Evolutionary conservation across 2,329 filamentous ascomycete species (phyloP), one percentile per base, ranked within the genome.

Genomic region (Xylariaceae sp.): DNA sequence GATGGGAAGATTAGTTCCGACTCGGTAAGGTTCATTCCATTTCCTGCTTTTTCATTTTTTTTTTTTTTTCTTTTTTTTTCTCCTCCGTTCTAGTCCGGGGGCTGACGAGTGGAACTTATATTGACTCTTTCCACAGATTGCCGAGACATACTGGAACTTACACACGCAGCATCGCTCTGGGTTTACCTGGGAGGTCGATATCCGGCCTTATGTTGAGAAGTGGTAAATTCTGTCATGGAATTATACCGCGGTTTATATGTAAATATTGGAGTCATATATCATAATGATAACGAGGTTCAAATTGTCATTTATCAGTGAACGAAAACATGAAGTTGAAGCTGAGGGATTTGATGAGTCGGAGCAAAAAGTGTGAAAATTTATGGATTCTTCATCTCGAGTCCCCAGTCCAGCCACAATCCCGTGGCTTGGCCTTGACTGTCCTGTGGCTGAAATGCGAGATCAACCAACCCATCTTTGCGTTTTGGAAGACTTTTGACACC

Each of bases 71-170:
- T 32, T 19, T 5, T 9, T 34, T 1, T 6, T 3, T 12, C 1
- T 6, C 6, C 30, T 1, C 9, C n/a, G 19, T 35, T 2, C 2
- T 1, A 26, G 11, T 29, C 43, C 31, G n/a, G 19, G 6, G 7
- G 27, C 49, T 50, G 68, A 42, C 51, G 56, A 19, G 19, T 19
- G 19, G 19, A 19, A 19, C 19, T 19, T 19, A 19, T 19, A 19
- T 19, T 19, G 19, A 37, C 35, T 34, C 9, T 29, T 34, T 9
- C 26, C 37, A 46, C 6, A 57, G 80, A 90, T 90, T 73, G 87
- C 87, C 39, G 86, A 89, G 64, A 78, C 83, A 12, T 90, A 91
- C 67, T 90, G 86, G 86, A 75, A 81, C 68, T 65, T 90, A 61
- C 87, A 90, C 65, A 85, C 81, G 0, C 87, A 91, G 72, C 85